These are phyloP conservation scores for Fusarium equiseti DNA, from an alignment of 2,329 filamentous ascomycete species.

Conservation along the genomic window DNA sequence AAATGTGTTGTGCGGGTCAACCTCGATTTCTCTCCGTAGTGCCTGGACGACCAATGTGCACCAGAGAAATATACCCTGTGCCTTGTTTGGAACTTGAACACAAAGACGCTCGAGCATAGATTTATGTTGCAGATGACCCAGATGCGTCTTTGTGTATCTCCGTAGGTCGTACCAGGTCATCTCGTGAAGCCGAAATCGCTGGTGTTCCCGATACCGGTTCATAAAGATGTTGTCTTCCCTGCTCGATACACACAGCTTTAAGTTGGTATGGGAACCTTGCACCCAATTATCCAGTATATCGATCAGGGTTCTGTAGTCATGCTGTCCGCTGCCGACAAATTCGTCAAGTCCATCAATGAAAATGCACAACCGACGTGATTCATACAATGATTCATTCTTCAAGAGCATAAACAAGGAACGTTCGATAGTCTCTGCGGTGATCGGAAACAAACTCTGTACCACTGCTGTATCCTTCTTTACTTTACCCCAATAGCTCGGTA, in stretches of 20 bases:
- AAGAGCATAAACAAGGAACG: fast-evolving
- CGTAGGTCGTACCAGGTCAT: neutral
- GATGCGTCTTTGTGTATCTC: neutral
- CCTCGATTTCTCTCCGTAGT: neutral
- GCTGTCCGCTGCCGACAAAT: neutral
- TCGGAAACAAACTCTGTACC: fast-evolving
- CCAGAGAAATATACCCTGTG: neutral
- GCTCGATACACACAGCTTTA: neutral
- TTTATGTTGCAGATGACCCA: too few species aligned
- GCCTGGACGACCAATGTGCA: fast-evolving
- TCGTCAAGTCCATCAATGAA: neutral
- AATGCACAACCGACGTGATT: neutral
- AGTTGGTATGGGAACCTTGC: fast-evolving
- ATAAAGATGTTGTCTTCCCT: neutral
- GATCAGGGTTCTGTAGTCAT: neutral
- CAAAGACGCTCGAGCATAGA: too few species aligned
- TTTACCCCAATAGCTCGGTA: fast-evolving
- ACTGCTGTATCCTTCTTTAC: fast-evolving
- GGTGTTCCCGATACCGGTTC: fast-evolving
- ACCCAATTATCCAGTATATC: neutral
- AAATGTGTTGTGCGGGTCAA: neutral
- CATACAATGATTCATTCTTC: fast-evolving
- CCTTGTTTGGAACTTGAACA: too few species aligned
- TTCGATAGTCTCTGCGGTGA: fast-evolving
- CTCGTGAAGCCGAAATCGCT: neutral